These are phyloP conservation scores for Phyllosticta citriasiana DNA, from an alignment of 2,329 filamentous ascomycete species.

Conservation along the genomic window DNA sequence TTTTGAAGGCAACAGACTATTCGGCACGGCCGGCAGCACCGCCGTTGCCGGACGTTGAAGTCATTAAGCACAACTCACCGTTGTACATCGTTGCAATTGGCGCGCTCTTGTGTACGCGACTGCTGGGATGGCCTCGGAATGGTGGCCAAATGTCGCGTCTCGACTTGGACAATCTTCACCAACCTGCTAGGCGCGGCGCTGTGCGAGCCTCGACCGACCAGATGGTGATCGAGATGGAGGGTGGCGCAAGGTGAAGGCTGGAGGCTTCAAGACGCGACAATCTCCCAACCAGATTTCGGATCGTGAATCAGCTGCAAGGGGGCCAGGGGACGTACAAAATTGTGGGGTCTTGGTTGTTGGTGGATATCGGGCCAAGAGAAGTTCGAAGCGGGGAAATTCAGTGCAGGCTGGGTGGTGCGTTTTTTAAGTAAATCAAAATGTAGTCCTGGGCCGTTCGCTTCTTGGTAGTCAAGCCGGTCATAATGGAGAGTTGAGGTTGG, in stretches of 20 bases:
- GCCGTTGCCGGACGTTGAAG: constrained; percentile 13
- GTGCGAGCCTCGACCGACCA: background rate
- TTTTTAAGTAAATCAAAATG: too few relatives aligned
- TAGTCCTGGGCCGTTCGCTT: too few relatives aligned
- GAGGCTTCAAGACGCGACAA: constrained; percentile 13
- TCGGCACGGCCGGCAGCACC: constrained; percentile 9
- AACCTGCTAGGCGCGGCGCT: constrained; percentile 12
- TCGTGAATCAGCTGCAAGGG: constrained; percentile 23
- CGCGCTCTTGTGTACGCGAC: constrained; percentile 24
- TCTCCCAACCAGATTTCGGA: constrained; percentile 17
- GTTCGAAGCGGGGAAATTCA: background rate
- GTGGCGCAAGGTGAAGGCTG: constrained; percentile 11
- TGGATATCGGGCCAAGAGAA: background rate
- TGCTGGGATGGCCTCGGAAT: constrained; percentile 26
- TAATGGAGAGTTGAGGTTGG: too few relatives aligned
- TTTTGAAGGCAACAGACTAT: constrained; percentile 21
- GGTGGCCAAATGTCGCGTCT: constrained; percentile 15
- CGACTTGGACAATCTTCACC: constrained; percentile 9
- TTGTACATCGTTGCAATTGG: constrained; percentile 22
- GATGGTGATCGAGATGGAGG: constrained; percentile 13
- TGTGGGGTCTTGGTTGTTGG: constrained; percentile 12
- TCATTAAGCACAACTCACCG: constrained; percentile 22
- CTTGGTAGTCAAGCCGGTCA: too few relatives aligned
- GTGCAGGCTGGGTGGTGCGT: too few relatives aligned
- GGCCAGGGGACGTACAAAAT: constrained; percentile 9